Evolutionary conservation across 78 protist species (phyloP), one percentile per base, ranked within the genome.

Genomic region (Anaeramoeba ignava): DNA sequence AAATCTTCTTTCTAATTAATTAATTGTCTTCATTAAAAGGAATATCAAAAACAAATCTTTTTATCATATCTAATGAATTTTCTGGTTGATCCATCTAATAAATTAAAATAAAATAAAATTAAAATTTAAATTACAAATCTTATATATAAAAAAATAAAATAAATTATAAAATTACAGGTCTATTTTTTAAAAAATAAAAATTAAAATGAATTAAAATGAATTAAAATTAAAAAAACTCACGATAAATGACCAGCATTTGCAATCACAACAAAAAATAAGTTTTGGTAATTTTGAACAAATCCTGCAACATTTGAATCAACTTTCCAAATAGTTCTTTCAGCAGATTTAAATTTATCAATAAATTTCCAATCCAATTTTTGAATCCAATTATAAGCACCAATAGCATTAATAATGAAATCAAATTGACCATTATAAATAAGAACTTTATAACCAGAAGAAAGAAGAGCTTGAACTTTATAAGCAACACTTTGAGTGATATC

Each of bases 71-170:
- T 17, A 54, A 17, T 54, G 73, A 27, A 54, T 54, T 54, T 54
- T 54, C 36, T 54, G 73, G 73, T 54, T 54, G 73, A 54, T 54
- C 17, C 73, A 54, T 54, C n/a, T n/a, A n/a, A n/a, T n/a, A n/a
- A n/a, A n/a, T n/a, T n/a, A n/a, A n/a, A n/a, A n/a, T n/a, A n/a
- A n/a, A n/a, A n/a, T n/a, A n/a, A n/a, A n/a, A n/a, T n/a, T n/a
- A n/a, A n/a, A n/a, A n/a, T n/a, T n/a, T n/a, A n/a, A n/a, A n/a
- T n/a, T n/a, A n/a, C n/a, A n/a, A n/a, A n/a, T n/a, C n/a, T n/a
- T n/a, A n/a, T n/a, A n/a, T n/a, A n/a, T n/a, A n/a, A n/a, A n/a
- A n/a, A n/a, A n/a, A n/a, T n/a, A n/a, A n/a, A n/a, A n/a, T n/a
- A n/a, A n/a, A n/a, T n/a, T n/a, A n/a, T n/a, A n/a, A n/a, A n/a